A percentile compares a stretch with the other conserved stretches of the same genome.
Conservation (phyloP, 1,284 basidiomycete genomes). For the Leccinum solheimii region DNA sequence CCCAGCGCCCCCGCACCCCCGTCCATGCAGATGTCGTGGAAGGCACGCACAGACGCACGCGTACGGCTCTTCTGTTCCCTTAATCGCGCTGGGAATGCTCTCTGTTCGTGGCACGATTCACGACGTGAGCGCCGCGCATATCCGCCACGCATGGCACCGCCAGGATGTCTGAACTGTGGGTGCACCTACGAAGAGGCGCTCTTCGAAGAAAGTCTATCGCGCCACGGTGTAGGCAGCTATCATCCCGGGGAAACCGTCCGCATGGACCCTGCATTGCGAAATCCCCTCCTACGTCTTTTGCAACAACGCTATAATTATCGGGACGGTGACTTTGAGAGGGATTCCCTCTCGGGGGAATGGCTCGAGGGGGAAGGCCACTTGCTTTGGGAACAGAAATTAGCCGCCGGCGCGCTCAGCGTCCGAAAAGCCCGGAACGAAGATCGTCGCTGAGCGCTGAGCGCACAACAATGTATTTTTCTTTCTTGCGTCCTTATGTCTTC, state of each 20-base stretch:
- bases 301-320: conserved; percentile 73
- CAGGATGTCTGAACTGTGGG: conserved; percentile 76
- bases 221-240: conserved; percentile 76
- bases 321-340: conserved; percentile 80
- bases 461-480: background rate
- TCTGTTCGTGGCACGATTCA: conserved; percentile 86
- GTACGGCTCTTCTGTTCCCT: conserved; percentile 72
- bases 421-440: conserved; percentile 39
- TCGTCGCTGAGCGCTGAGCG: conserved; percentile 28
- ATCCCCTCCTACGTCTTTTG: conserved; percentile 70
- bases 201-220: conserved; percentile 78
- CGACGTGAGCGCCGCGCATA: conserved; percentile 72
- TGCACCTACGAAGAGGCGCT: conserved; percentile 79
- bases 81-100: conserved; percentile 80
- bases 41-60: conserved; percentile 67
- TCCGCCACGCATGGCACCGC: conserved; percentile 78
- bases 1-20: conserved; percentile 41
- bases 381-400: conserved; percentile 60
- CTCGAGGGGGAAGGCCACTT: conserved; percentile 58
- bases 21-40: conserved; percentile 59
- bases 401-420: conserved; percentile 39
- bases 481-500: background rate
- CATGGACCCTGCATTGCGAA: conserved; percentile 81
- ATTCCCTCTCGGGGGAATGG: conserved; percentile 63
- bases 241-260: conserved; percentile 79